Conservation (phyloP, 1,139 yeast genomes). For the Yamadazyma dushanensis region DNA sequence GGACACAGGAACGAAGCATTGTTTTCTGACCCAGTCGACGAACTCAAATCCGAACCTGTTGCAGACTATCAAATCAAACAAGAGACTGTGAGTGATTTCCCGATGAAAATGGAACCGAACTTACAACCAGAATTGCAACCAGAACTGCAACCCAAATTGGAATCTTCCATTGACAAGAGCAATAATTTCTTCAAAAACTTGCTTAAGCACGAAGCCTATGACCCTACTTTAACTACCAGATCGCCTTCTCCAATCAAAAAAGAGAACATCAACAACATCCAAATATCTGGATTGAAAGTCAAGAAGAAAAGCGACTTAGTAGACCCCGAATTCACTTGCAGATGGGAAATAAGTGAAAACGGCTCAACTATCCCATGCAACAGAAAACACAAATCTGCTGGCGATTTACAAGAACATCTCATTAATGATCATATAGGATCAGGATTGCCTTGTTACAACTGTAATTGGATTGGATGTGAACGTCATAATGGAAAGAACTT, state of each 20-base stretch:
- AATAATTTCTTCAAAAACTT: constrained; percentile 1
- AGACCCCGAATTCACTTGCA: constrained; percentile 37
- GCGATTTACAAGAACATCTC: constrained; percentile 70
- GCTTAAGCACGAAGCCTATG: constrained; percentile 7
- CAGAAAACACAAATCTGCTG: constrained; percentile 46
- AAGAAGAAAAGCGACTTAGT: constrained; percentile 13
- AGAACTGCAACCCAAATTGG: not conserved
- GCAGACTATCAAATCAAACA: too few relatives aligned
- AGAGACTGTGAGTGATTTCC: too few relatives aligned
- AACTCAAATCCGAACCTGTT: too few relatives aligned
- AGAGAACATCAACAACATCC: constrained; percentile 13
- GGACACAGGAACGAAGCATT: constrained; percentile 41
- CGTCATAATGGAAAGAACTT: constrained; percentile 63
- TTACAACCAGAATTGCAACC: not conserved
- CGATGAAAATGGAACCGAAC: too few relatives aligned
- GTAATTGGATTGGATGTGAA: constrained; percentile 79
- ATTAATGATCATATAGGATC: constrained; percentile 67
- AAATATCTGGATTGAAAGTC: constrained; percentile 38
- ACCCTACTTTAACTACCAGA: not conserved
- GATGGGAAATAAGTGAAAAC: constrained; percentile 44
- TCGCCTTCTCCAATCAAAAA: constrained; percentile 2
- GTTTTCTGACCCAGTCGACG: too few relatives aligned
- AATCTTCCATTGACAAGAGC: not conserved
- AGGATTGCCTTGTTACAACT: constrained; percentile 67
- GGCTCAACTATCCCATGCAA: constrained; percentile 49